phyloP scores from a whole-genome alignment of 176 grass and related monocot genomes.

The Carex myosuroides region DNA sequence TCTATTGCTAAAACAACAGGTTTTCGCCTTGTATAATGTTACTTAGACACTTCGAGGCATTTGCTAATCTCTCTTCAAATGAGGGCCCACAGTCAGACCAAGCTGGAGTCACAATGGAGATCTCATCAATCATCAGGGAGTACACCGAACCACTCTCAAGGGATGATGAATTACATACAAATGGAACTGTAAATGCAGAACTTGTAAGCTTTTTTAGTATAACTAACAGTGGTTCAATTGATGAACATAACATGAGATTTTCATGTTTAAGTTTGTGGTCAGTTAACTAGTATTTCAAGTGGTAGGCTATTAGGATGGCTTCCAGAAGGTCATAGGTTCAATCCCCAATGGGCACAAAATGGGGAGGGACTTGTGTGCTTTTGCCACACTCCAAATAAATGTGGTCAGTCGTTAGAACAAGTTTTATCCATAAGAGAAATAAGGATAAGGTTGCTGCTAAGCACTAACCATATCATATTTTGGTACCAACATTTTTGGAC shows the following conservation, averaged over 20 bases:
- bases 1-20: conserved; percentile 37
- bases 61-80: conserved; percentile 65
- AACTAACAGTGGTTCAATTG: not conserved
- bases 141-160: conserved; percentile 50
- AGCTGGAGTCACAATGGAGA: conserved; percentile 55
- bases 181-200: conserved; percentile 34
- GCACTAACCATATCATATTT: not conserved
- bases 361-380: not conserved
- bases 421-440: not conserved
- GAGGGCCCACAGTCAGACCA: conserved; percentile 74
- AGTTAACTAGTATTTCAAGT: not conserved
- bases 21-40: conserved; percentile 85
- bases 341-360: not conserved
- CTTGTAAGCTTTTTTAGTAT: conserved; percentile 32
- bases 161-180: conserved; percentile 31
- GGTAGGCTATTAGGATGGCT: not conserved
- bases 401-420: not conserved
- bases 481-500: not conserved
- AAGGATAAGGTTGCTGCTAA: not conserved
- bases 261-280: not conserved
- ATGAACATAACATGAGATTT: not conserved
- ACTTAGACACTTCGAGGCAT: conserved; percentile 73
- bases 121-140: conserved; percentile 68
- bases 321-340: not conserved
- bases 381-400: not conserved